Base-by-base conservation (phyloP, 768 basidiomycete genomes). In the Chalciporus piperatus region DNA sequence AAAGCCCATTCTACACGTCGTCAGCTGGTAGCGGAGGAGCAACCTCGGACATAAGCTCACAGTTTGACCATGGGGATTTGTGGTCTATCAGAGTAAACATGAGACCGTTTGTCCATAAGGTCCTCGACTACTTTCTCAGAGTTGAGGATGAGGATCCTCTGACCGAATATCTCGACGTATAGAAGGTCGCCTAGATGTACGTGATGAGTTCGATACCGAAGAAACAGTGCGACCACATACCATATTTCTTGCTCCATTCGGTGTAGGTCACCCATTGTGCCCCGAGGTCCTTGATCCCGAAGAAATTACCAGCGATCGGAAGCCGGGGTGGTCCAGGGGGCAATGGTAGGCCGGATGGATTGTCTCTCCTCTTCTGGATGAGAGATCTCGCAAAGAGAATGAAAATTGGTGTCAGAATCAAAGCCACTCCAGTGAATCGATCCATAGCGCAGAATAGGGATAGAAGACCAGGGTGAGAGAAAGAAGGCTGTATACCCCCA, bases 291-390 rank as follows among this genome's bases (percentile, higher is more conserved):
- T 68, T 66, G 69, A 78, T 73, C 45, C 74, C 73, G 7, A 76
- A 57, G 6, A 77, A 51, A 51, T 77, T 78, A 27, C 73, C 77
- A n/a, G 77, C 55, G 17, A 78, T 40, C 23, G 76, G 76, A 14
- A 71, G 58, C 28, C 66, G 65, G 35, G 59, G 66, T 7, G 76
- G 74, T 13, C 76, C 76, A 17, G 76, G 76, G n/a, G 76, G 76
- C 10, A 74, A 40, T 9, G 59, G 61, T 4, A 64, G 45, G 8
- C 62, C 51, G 17, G 45, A 20, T 9, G 65, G 57, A 12, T 67
- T 61, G 25, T 48, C 49, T 23, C 27, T 35, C 32, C 41, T 49
- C 40, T 45, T 54, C 38, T 23, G 43, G 28, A 60, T 22, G 30
- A 48, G 45, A 3, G 17, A 51, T 38, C 23, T 50, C 49, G 48